These are phyloP conservation scores for Phytophthora boehmeriae DNA, from an alignment of 352 stramenopile species.

Conservation along the genomic window DNA sequence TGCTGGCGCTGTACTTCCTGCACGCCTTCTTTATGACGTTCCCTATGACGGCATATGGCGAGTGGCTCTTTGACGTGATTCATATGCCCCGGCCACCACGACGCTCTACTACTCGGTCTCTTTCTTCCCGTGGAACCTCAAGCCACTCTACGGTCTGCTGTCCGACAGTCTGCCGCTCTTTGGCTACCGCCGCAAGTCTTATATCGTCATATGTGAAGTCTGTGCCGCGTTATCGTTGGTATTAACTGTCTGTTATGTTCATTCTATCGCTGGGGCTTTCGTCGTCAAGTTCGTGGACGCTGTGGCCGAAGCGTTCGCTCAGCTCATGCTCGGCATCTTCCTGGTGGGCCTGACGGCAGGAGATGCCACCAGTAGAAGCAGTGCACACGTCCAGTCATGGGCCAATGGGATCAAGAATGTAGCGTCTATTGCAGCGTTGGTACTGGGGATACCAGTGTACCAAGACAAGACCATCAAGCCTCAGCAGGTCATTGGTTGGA, in stretches of 20 bases:
- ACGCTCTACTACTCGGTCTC: conserved; percentile 82
- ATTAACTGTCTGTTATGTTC: conserved; percentile 57
- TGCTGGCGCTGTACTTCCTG: conserved; percentile 83
- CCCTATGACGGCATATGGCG: conserved; percentile 75
- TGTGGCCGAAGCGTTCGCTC: conserved; percentile 75
- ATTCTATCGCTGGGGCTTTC: conserved; percentile 64
- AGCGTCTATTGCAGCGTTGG: conserved; percentile 62
- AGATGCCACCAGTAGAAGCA: conserved; percentile 63
- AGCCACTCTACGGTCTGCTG: conserved; percentile 80
- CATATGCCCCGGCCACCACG: conserved; percentile 80
- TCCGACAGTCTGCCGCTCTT: conserved; percentile 78
- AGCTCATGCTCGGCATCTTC: conserved; percentile 84
- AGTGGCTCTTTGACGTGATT: conserved; percentile 81
- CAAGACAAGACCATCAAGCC: conserved; percentile 54
- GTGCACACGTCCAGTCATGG: conserved; percentile 67
- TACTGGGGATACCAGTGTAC: conserved; percentile 76
- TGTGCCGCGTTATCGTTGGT: conserved; percentile 60
- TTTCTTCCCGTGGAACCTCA: conserved; percentile 89
- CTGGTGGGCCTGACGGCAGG: conserved; percentile 66
- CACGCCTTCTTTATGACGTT: conserved; percentile 81
- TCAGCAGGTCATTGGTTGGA: conserved; percentile 67
- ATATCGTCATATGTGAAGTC: conserved; percentile 79
- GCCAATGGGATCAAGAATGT: conserved; percentile 73
- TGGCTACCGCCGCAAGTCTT: conserved; percentile 82
- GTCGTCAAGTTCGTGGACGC: conserved; percentile 72